Conservation (phyloP, 148 eudicot species). For the Rhododendron henanense region DNA sequence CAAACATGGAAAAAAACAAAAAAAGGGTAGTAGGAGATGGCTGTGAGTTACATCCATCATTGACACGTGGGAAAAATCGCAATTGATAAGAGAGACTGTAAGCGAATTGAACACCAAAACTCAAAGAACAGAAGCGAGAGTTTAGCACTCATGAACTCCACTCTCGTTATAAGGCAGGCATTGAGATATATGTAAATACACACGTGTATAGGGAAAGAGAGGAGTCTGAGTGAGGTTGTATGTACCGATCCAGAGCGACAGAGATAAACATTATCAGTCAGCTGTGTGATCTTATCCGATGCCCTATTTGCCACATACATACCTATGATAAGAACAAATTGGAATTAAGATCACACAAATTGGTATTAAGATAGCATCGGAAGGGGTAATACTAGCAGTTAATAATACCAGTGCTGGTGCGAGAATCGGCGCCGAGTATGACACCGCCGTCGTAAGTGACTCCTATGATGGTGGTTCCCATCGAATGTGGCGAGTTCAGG, state of each 20-base stretch:
- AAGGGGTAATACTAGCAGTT: background rate
- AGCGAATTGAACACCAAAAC: background rate
- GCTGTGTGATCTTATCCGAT: conserved; percentile 94
- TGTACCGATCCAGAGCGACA: conserved; percentile 99
- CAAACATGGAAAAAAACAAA: background rate
- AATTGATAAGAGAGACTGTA: background rate
- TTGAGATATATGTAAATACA: background rate
- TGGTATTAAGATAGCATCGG: background rate
- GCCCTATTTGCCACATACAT: conserved; percentile 97
- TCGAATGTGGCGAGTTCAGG: conserved; percentile 60
- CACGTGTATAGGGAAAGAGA: no score
- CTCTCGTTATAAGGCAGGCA: background rate
- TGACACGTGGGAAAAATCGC: background rate
- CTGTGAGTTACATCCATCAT: background rate
- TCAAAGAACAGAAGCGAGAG: background rate
- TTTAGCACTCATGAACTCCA: background rate
- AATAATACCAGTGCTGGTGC: conserved; percentile 87
- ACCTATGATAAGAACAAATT: conserved; percentile 34
- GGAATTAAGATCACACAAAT: background rate
- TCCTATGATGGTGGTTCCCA: conserved; percentile 97
- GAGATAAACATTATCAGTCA: conserved; percentile 88
- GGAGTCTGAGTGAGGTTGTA: background rate
- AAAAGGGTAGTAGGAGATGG: background rate
- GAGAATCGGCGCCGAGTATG: conserved; percentile 93
- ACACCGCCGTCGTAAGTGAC: conserved; percentile 95